Evolutionary conservation across 2,329 filamentous ascomycete genomes (phyloP), one percentile per base, ranked within the genome.

Genomic region (Claviceps humidiphila): DNA sequence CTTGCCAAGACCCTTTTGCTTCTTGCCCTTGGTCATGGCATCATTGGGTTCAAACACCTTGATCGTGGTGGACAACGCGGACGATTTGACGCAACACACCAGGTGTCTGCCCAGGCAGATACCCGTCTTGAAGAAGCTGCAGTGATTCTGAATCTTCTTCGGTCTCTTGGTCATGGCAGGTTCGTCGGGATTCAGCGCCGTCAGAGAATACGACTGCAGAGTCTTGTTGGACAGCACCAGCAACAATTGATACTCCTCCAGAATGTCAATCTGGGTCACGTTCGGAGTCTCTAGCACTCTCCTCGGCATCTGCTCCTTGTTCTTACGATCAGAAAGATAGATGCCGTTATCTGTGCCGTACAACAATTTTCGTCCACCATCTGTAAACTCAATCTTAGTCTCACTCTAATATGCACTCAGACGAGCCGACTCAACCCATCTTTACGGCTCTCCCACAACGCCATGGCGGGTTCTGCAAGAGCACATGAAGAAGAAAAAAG

Each of bases 21-120:
- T 96, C 74, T 93, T 94, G 54, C 87, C 88, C 72, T 90, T 93
- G 51, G 86, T 85, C 76, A 95, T 85, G 56, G 89, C 86, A 65
- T 97, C 93, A 71, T 95, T 95, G 1, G 93, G 93, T 70, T 98
- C 91, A 69, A 89, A 97, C n/a, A 97, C 93, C 71, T 97, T 97
- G 74, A 98, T 95, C 2, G 91, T 97, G 14, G 89, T 95, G 50
- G 89, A 95, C 37, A 97, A 74, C 3, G 90, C 87, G 17, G 87
- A 91, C 42, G 89, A 95, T 73, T 95, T 97, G 63, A 97, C 93
- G 60, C 89, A 94, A 70, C 91, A 97, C 34, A 98, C 93, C 51
- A 98, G 76, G 65, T 97, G 93, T 56, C 93, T 81, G 38, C 93
- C 90, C 54, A 96, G 78, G 64, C 93, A 97, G 62, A 96, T 94